phyloP scores from a whole-genome alignment of 768 basidiomycete genomes.

The Kockovaella imperatae region DNA sequence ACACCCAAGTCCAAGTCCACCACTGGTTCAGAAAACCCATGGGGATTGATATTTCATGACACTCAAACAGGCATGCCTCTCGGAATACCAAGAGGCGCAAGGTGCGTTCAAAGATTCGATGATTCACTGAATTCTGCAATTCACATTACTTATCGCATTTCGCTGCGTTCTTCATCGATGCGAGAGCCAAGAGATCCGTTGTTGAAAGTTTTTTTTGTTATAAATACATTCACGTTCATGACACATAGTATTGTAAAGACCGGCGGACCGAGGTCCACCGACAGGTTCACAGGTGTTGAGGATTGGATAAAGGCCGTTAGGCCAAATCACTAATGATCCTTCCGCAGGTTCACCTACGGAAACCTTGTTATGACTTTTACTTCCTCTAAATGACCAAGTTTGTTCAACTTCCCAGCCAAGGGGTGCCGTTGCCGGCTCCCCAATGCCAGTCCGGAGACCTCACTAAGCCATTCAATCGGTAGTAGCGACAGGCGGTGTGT shows the following conservation, averaged over 20 bases:
- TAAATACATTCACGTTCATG: conserved; percentile 37
- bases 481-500: conserved; percentile 85
- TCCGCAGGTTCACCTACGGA: conserved; percentile 76
- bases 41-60: conserved; percentile 47
- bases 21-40: conserved; percentile 15
- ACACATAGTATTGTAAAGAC: conserved; percentile 24
- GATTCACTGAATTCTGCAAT: conserved; percentile 75
- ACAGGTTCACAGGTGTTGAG: conserved; percentile 52
- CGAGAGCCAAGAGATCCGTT: conserved; percentile 70
- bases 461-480: conserved; percentile 87
- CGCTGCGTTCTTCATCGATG: conserved; percentile 74
- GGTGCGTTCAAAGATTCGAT: conserved; percentile 77
- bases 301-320: conserved; percentile 20
- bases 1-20: conserved; percentile 29
- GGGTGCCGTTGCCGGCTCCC: conserved; percentile 53
- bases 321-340: conserved; percentile 55
- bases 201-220: conserved; percentile 51
- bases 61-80: conserved; percentile 61
- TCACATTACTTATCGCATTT: conserved; percentile 76
- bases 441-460: conserved; percentile 72
- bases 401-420: conserved; percentile 58
- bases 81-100: conserved; percentile 69
- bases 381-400: conserved; percentile 79
- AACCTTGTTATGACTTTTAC: conserved; percentile 77
- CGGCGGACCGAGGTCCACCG: conserved; percentile 9